Evolutionary conservation across 1,284 basidiomycete genomes (phyloP), one percentile per base, ranked within the genome.

Genomic region (Trichosporon faecale): DNA sequence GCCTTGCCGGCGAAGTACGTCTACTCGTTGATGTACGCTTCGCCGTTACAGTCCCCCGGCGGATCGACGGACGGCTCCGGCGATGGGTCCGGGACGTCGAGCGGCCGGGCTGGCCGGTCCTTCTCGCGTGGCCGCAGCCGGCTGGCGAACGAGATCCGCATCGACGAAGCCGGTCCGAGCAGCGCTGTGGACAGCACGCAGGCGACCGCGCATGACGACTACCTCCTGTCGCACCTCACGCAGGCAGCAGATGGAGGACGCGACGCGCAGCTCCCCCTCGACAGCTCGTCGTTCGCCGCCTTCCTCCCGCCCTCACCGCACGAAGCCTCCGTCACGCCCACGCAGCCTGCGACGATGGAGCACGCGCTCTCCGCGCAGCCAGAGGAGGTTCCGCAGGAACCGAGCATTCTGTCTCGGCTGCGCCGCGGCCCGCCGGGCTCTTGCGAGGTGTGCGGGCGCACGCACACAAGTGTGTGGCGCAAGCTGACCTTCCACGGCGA

Each of bases 381-480:
- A 21, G 55, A 37, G 16, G 55, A 67, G 12, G 60, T 67, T 8
- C 21, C 55, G 8, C 55, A 67, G n/a, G 66, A 67, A 21, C 11
- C 74, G 23, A 71, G 68, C 61, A 73, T 78, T 5, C 66, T 79
- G 23, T 77, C 78, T 4, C 70, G 79, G 14, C 67, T 80, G 52
- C 78, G 75, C 52, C 78, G 78, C 55, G 79, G 79, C 7, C 75
- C 77, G 2, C 77, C 79, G 5, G 80, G 80, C 21, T 81, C 78
- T 65, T 82, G 81, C 67, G 80, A 81, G 72, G 78, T 82, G 49
- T 82, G 81, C 64, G 76, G 73, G 21, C 71, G 81, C 29, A 81
- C 79, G 9, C 76, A 80, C 64, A 82, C 81, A n/a, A 79, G 74
- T 21, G 79, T 79, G 18, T 82, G 81, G 81, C 73, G 81, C 57